phyloP scores from a whole-genome alignment of 768 basidiomycete species.

The Leucocoprinus leucothites region DNA sequence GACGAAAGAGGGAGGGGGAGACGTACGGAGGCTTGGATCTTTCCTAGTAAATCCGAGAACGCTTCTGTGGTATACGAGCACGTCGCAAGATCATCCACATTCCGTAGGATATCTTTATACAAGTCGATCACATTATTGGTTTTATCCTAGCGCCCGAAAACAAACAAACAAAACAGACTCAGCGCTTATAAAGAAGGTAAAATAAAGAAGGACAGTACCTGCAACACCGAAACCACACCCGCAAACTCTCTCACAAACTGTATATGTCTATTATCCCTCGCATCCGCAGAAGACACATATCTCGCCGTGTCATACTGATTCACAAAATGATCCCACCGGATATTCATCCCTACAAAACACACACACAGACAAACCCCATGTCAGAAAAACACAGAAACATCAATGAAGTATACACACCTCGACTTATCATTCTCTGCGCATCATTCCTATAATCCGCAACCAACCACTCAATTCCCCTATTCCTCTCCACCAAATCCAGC shows the following conservation, averaged over 20 bases:
- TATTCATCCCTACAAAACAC: constrained; percentile 71
- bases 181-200: too few relatives aligned
- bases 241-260: constrained; percentile 96
- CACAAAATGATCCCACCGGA: constrained; percentile 96
- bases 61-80: constrained; percentile 85
- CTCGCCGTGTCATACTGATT: constrained; percentile 87
- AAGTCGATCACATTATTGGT: constrained; percentile 91
- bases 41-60: constrained; percentile 73
- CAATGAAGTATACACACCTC: constrained; percentile 75
- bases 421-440: constrained; percentile 87
- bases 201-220: constrained; percentile 41
- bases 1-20: neutral
- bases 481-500: constrained; percentile 83
- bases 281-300: constrained; percentile 71
- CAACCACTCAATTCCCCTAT: constrained; percentile 90
- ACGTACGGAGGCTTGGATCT: constrained; percentile 82
- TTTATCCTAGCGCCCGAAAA: constrained; percentile 63
- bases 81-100: constrained; percentile 83
- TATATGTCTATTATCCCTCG: constrained; percentile 82
- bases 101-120: constrained; percentile 79
- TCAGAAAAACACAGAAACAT: neutral
- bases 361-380: neutral
- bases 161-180: neutral
- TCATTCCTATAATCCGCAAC: constrained; percentile 94
- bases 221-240: constrained; percentile 85